Evolutionary conservation across 352 stramenopile genomes (phyloP).

Genomic region (Pythium biforme): DNA sequence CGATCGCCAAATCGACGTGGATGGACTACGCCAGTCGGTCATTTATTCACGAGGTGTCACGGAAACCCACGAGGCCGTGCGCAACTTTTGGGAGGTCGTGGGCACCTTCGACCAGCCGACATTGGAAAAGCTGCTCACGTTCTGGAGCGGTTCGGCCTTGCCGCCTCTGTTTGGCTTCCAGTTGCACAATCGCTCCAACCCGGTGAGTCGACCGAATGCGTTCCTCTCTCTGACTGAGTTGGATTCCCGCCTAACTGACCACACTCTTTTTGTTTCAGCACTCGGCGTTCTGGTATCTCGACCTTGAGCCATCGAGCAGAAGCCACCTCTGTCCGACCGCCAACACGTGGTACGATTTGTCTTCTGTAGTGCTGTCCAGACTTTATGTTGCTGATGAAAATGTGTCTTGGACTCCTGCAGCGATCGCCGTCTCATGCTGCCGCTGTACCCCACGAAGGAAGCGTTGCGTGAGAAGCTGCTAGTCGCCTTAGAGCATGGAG

Average conservation of each 20-base stretch:
- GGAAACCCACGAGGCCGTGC: slow-evolving; percentile 40
- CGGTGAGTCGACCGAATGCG: slow-evolving; percentile 30
- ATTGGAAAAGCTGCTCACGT: slow-evolving; percentile 61
- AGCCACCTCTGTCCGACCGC: slow-evolving; percentile 57
- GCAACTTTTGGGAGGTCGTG: slow-evolving; percentile 66
- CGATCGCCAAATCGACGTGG: slow-evolving; percentile 52
- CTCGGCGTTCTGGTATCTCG: slow-evolving; percentile 62
- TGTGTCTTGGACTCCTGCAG: slow-evolving; percentile 27
- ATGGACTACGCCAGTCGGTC: slow-evolving; percentile 48
- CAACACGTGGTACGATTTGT: slow-evolving; percentile 61
- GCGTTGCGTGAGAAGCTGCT: slow-evolving; percentile 59
- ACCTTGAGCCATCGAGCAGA: slow-evolving; percentile 54
- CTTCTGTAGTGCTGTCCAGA: not conserved
- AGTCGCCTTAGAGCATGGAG: slow-evolving; percentile 56
- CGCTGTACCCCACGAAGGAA: slow-evolving; percentile 53
- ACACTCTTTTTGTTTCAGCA: slow-evolving; percentile 35
- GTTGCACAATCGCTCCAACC: slow-evolving; percentile 48
- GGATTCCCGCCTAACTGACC: not conserved
- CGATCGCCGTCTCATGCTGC: slow-evolving; percentile 70
- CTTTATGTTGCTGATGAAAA: not conserved
- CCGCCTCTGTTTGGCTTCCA: slow-evolving; percentile 78
- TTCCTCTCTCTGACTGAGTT: not conserved
- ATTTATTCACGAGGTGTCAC: slow-evolving; percentile 54
- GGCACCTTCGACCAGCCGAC: slow-evolving; percentile 53
- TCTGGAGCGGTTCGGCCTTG: slow-evolving; percentile 70